A percentile compares a stretch with the other conserved stretches of the same genome.
Conservation (phyloP, 768 basidiomycete genomes). For the Tricholoma hemisulphureum region DNA sequence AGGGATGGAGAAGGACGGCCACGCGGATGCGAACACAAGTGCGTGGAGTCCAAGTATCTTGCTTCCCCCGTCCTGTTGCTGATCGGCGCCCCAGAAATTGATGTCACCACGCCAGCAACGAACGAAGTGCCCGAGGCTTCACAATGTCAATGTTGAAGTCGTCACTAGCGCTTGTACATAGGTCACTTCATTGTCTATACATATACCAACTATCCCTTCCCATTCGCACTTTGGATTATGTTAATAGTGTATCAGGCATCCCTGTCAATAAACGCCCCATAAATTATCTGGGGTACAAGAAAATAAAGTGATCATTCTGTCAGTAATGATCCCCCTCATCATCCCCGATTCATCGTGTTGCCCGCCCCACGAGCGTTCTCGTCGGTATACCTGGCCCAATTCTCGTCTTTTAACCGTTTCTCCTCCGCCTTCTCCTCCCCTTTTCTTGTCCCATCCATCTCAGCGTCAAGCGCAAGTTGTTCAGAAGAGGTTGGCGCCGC, state of each 20-base stretch:
- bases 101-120: slow-evolving; percentile 72
- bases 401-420: slow-evolving; percentile 82
- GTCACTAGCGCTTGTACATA: slow-evolving; percentile 9
- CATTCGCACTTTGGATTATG: slow-evolving; percentile 11
- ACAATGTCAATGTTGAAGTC: slow-evolving; percentile 71
- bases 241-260: slow-evolving; percentile 20
- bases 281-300: background rate
- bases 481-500: slow-evolving; percentile 70
- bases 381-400: slow-evolving; percentile 89
- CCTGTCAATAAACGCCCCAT: background rate
- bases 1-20: slow-evolving; percentile 86
- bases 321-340: slow-evolving; percentile 20
- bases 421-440: slow-evolving; percentile 72
- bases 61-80: background rate
- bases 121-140: slow-evolving; percentile 84
- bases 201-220: slow-evolving; percentile 15
- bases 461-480: slow-evolving; percentile 73
- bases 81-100: slow-evolving; percentile 65
- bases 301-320: background rate
- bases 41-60: slow-evolving; percentile 15
- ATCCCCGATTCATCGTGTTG: slow-evolving; percentile 95
- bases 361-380: slow-evolving; percentile 87
- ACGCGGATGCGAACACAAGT: slow-evolving; percentile 59
- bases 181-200: slow-evolving; percentile 12
- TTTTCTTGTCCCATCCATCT: slow-evolving; percentile 74